phyloP scores from a whole-genome alignment of 2,329 filamentous ascomycete genomes.

The Passalora sequoiae region DNA sequence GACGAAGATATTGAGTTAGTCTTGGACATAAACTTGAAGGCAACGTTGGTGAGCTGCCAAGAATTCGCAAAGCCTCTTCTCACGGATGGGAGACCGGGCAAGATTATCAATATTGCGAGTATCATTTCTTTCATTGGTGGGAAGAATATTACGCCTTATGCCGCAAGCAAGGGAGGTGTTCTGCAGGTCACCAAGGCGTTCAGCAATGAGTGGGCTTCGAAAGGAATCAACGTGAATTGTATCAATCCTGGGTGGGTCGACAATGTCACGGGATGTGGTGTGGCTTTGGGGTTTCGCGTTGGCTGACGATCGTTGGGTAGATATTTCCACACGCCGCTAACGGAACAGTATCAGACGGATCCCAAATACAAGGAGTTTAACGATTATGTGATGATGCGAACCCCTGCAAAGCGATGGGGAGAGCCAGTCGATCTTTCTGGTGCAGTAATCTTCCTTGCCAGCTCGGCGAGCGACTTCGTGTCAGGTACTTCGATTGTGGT shows the following conservation, averaged over 20 bases:
- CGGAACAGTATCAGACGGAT: conserved; percentile 23
- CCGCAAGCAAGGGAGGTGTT: conserved; percentile 77
- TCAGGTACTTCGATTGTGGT: conserved; percentile 74
- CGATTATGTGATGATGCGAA: conserved; percentile 69
- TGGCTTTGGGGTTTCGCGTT: conserved; percentile 31
- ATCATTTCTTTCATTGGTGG: conserved; percentile 27
- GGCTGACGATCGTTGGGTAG: conserved; percentile 46
- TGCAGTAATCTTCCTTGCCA: conserved; percentile 69
- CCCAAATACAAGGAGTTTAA: conserved; percentile 44
- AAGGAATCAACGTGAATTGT: conserved; percentile 75
- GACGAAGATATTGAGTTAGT: conserved; percentile 29
- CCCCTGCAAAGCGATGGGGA: conserved; percentile 79
- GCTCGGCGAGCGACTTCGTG: conserved; percentile 68
- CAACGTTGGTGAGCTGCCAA: conserved; percentile 19
- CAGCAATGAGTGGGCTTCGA: conserved; percentile 74
- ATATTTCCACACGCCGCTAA: conserved; percentile 24
- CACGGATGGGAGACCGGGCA: conserved; percentile 19
- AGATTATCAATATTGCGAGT: conserved; percentile 28
- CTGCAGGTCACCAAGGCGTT: conserved; percentile 78
- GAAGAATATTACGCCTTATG: conserved; percentile 78
- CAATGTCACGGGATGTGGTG: too few relatives aligned
- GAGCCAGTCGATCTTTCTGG: conserved; percentile 81
- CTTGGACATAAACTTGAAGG: conserved; percentile 27
- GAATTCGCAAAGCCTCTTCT: conserved; percentile 24
- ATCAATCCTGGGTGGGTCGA: conserved; percentile 69